Conservation (phyloP, 2,329 filamentous ascomycete species). For the Blastomyces silverae region DNA sequence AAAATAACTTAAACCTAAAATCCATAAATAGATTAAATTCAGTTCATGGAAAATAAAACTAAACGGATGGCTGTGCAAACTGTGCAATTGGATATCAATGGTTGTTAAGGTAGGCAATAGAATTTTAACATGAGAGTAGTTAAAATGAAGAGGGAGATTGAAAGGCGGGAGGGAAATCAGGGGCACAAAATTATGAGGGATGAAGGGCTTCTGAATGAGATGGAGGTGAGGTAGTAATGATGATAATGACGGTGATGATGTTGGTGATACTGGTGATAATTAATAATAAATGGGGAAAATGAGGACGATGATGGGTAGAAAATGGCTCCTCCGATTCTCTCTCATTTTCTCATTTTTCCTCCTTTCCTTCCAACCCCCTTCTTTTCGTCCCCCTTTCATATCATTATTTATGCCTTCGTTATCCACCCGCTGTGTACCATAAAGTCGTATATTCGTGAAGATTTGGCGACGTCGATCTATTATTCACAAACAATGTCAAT, state of each 20-base stretch:
- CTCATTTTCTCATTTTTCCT: neutral
- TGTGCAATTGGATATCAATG: neutral
- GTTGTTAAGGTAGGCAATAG: neutral
- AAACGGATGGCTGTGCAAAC: neutral
- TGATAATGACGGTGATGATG: neutral
- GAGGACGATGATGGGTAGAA: neutral
- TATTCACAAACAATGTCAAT: conserved; percentile 28
- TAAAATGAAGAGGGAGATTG: neutral
- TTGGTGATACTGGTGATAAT: neutral
- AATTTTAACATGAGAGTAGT: neutral
- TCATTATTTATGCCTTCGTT: conserved; percentile 59
- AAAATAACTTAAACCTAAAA: neutral
- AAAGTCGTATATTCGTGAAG: conserved; percentile 84
- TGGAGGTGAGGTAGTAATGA: neutral
- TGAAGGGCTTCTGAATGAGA: neutral
- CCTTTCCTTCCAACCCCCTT: neutral
- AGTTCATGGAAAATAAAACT: neutral
- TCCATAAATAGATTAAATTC: neutral
- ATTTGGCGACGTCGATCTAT: conserved; percentile 74
- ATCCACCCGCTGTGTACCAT: conserved; percentile 92
- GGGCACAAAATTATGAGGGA: neutral
- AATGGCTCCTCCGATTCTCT: no score
- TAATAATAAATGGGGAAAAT: neutral
- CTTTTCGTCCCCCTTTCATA: neutral
- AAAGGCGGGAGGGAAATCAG: neutral